These are phyloP conservation scores for Hypoxylon cercidicola DNA, from an alignment of 495 filamentous ascomycete species.

Conservation along the genomic window DNA sequence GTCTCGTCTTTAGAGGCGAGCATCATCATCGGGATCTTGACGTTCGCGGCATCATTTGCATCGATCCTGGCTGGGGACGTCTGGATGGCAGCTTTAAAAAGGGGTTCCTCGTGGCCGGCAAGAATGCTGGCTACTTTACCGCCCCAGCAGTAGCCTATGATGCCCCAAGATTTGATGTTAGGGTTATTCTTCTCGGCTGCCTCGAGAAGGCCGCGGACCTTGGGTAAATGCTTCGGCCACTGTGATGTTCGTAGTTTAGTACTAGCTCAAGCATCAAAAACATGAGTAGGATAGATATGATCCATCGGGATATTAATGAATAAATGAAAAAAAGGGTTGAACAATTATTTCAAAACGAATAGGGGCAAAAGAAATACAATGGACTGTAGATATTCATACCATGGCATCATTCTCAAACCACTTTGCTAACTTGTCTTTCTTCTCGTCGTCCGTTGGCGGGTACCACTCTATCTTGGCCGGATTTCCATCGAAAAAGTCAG, in stretches of 20 bases:
- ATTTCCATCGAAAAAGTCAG: constrained; percentile 66
- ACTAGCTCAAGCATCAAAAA: background rate
- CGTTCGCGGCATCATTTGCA: constrained; percentile 51
- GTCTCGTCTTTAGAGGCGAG: constrained; percentile 64
- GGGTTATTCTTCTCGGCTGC: constrained; percentile 29
- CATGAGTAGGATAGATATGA: background rate
- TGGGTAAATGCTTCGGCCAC: constrained; percentile 30
- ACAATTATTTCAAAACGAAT: no score
- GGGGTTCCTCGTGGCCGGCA: constrained; percentile 13
- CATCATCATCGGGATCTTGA: constrained; percentile 60
- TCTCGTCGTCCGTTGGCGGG: constrained; percentile 30
- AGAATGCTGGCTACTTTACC: constrained; percentile 41
- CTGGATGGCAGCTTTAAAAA: constrained; percentile 33
- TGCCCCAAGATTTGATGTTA: constrained; percentile 34
- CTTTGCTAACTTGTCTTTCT: constrained; percentile 26
- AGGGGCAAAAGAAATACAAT: no score
- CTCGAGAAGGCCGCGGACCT: constrained; percentile 21
- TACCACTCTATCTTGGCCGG: constrained; percentile 46
- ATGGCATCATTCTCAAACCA: constrained; percentile 13
- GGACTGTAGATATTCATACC: no score
- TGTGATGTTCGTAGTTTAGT: background rate
- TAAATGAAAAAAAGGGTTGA: no score
- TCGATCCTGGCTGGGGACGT: constrained; percentile 32
- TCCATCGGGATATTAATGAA: no score
- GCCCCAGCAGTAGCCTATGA: constrained; percentile 45